Base-by-base conservation (phyloP, 345 rosid genomes). In the Sonneratia caseolaris region DNA sequence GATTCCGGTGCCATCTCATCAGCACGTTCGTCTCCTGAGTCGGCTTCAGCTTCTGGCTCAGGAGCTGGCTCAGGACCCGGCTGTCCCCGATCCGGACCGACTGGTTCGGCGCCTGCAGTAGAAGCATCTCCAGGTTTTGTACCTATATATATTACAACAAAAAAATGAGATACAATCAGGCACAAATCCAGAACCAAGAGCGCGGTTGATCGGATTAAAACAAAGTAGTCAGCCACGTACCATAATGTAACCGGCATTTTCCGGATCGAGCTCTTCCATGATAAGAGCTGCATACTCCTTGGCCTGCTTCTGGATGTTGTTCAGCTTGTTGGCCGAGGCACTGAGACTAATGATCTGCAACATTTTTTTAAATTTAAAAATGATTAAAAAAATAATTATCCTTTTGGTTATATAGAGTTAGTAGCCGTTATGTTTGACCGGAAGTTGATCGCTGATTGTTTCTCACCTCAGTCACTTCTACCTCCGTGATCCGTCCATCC, bases 241-340 rank as follows among this genome's bases (percentile, higher is more conserved):
- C 96, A 90, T 85, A 66, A 92, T 92, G 86, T 84, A 90, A 12
- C 96, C 98, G 76, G 66, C 76, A 68, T 88, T 86, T n/a, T 90
- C 92, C 3, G 89, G 96, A 82, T 92, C 97, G 72, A 92, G 64
- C 74, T 90, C 94, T 84, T 92, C 98, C 96, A 92, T 90, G 71
- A 90, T 90, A 57, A 88, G 71, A 0, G 96, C 96, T 4, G 98
- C 91, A 77, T 90, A 90, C 64, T 92, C 98, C 51, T 83, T 68
- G 3, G 98, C 88, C 72, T 92, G 98, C 75, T 88, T 90, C 84
- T 90, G 96, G 72, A 92, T 85, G 76, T 72, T 92, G 32, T 88
- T 83, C 21, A 92, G 87, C 82, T 86, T 88, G 86, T 92, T 92
- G 37, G 98, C 91, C 61, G 98, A 92, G 70, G 98, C 98, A 85